Conservation (phyloP, 495 filamentous ascomycete genomes). For the Hyaloscypha finlandica region DNA sequence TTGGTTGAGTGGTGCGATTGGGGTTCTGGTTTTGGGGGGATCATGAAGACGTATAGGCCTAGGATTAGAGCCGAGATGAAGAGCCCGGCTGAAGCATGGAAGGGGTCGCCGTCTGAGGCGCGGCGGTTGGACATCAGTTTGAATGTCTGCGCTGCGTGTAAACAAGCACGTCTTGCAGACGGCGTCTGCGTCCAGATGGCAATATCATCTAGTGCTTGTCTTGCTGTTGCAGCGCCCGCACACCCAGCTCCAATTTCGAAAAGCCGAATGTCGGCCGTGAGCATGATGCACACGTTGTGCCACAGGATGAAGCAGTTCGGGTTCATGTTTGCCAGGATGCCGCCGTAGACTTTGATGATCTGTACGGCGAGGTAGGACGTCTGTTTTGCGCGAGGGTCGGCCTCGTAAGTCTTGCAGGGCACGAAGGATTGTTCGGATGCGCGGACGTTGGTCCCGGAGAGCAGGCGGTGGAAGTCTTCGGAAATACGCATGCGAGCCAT, state of each 20-base stretch:
- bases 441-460: conserved; percentile 38
- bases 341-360: conserved; percentile 42
- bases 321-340: conserved; percentile 44
- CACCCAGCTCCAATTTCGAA: conserved; percentile 54
- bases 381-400: conserved; percentile 45
- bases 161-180: conserved; percentile 47
- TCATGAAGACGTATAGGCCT: conserved; percentile 54
- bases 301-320: conserved; percentile 51
- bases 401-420: conserved; percentile 48
- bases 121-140: conserved; percentile 52
- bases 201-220: conserved; percentile 51
- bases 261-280: conserved; percentile 52
- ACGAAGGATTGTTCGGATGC: conserved; percentile 43
- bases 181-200: conserved; percentile 53
- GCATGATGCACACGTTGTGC: conserved; percentile 56
- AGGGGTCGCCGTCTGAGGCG: conserved; percentile 50
- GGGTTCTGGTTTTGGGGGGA: conserved; percentile 35
- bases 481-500: conserved; percentile 48
- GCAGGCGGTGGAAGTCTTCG: conserved; percentile 48
- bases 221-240: conserved; percentile 45
- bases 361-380: conserved; percentile 44
- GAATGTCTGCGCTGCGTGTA: conserved; percentile 55
- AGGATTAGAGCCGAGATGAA: conserved; percentile 54
- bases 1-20: conserved; percentile 33
- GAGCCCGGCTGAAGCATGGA: conserved; percentile 48